Base-by-base conservation (phyloP, 495 filamentous ascomycete genomes). In the Podospora tetraspora region DNA sequence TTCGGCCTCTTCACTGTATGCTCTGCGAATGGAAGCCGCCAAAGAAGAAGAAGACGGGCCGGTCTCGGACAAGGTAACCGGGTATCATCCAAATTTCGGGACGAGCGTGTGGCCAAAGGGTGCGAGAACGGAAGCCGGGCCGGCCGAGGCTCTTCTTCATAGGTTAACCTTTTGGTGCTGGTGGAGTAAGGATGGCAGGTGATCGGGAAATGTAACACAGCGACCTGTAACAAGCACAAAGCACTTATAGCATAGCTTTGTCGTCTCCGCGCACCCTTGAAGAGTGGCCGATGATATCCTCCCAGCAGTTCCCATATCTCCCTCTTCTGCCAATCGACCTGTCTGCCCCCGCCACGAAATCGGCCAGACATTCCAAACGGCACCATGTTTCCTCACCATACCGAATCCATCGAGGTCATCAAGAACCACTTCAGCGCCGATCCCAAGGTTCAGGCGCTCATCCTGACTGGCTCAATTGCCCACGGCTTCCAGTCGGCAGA, bases 391-490 rank as follows among this genome's bases (percentile, higher is more conserved):
- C 63, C 57, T 12, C 71, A 73, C 59, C 73, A 75, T 61, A 27
- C 61, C 61, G 27, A 30, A 4, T 66, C 73, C 21, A 70, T 75
- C 58, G 23, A 59, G 23, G 67, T 59, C 52, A 64, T 68, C 27
- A 69, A 32, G 10, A 61, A 57, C 4, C 60, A 75, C 70, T 70
- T 75, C 61, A 7, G 8, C 11, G 29, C 30, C 30, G 58, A 69
- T 64, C 67, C 67, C 59, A 19, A 22, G 0, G 71, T 75, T 37
- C 66, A 62, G 9, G 73, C 69, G 57, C 66, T 73, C 27, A 27
- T 75, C 32, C 68, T 75, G 8, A 61, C 64, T 29, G 69, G 73
- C 21, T 73, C 71, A 23, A 69, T 75, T 12, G 71, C 73, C 19
- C 73, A 73, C 63, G 73, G 71, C 66, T 72, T 73, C 56, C 69